A percentile compares a stretch with the other conserved stretches of the same genome.
Conservation (phyloP, 202 grass and related monocot species). For the Schoenoplectus triqueter region DNA sequence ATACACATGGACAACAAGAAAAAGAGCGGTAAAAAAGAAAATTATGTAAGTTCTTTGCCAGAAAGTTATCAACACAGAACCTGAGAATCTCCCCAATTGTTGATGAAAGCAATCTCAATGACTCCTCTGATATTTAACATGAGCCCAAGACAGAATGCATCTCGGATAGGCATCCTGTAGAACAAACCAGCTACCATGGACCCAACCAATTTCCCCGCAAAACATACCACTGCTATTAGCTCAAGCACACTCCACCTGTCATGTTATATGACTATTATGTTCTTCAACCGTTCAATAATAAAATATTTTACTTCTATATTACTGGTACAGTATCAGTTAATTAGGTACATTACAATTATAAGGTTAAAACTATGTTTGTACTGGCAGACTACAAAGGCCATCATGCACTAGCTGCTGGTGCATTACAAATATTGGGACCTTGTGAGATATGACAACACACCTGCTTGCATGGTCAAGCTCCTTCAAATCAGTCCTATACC, state of each 20-base stretch:
- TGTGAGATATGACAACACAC: slow-evolving; percentile 20
- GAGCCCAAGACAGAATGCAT: slow-evolving; percentile 53
- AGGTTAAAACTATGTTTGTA: slow-evolving; percentile 11
- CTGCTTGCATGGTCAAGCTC: slow-evolving; percentile 40
- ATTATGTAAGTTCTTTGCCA: not conserved
- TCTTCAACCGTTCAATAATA: not conserved
- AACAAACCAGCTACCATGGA: slow-evolving; percentile 51
- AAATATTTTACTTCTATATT: not conserved
- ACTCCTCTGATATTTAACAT: slow-evolving; percentile 73
- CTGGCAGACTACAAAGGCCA: not conserved
- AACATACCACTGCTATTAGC: slow-evolving; percentile 62
- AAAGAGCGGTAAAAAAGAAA: not conserved
- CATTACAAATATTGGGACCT: not conserved
- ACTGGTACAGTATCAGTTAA: slow-evolving; percentile 15
- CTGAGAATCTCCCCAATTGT: slow-evolving; percentile 65
- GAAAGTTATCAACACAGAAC: slow-evolving; percentile 22
- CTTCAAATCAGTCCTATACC: slow-evolving; percentile 60
- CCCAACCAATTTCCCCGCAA: slow-evolving; percentile 60
- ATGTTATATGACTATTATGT: not conserved
- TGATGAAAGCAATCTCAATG: slow-evolving; percentile 69
- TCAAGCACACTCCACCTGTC: slow-evolving; percentile 57
- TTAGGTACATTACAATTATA: slow-evolving; percentile 4
- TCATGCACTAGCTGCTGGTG: not conserved
- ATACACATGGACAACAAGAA: not conserved
- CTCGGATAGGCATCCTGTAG: slow-evolving; percentile 55